Base-by-base conservation (phyloP, 805 yeast genomes). In the Suhomyces sp. region DNA sequence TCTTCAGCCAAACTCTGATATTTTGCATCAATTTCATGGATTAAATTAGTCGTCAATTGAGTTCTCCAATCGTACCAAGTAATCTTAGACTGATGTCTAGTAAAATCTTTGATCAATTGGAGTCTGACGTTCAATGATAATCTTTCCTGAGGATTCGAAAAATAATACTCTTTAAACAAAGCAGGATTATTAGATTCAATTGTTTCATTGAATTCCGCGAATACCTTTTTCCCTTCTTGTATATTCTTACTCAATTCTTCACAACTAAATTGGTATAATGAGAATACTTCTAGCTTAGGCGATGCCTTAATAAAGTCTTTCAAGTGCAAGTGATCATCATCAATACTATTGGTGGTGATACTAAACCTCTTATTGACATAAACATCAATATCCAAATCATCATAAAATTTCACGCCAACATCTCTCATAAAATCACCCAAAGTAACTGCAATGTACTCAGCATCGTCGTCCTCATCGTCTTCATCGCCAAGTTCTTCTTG, bases 11-110 rank as follows among this genome's bases (percentile, higher is more conserved):
- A 44, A 9, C 44, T 39, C 15, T 47, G 50, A 4, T 40, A 38
- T 25, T 52, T 55, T 18, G 32, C 42, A 16, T 51, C 42, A 14
- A 67, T 43, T 25, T 63, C 63, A 12, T 45, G 53, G 20, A 70
- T 48, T 11, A 79, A 58, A 25, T 76, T 78, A 16, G 63, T 59
- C 5, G 74, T 49, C 30, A 79, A 66, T 41, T 76, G 75, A 9
- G 63, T 51, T 40, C 85, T 59, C 88, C 87, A 81, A 32, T 70
- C 72, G 44, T 74, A 76, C 85, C 86, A 81, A 0, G 72, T 72
- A 24, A 67, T 69, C 39, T 63, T 67, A 0, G 85, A 76, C 47
- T 74, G 76, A 19, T 69, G 61, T 19, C 77, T 63, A 1, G 84
- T 66, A 39, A 58, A 72, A 19, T 67, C 72, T 48, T 77, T 76